Evolutionary conservation across 176 grass and related monocot species (phyloP).

Genomic region (Zizania latifolia): DNA sequence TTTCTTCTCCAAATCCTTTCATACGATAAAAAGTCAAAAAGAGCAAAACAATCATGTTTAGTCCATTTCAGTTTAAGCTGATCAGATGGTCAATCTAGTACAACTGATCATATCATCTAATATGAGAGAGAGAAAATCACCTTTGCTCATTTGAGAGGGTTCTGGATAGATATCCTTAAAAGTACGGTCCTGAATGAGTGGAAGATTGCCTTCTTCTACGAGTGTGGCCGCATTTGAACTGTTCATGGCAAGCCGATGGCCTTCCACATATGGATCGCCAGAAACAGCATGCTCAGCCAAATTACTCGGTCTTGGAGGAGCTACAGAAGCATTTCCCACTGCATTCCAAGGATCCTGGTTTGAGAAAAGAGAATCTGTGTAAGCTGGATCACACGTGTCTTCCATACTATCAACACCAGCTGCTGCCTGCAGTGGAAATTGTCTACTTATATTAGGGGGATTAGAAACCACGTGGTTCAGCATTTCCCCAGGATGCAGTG

Average conservation of each 20-base stretch:
- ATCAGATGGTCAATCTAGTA: not conserved
- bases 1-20: constrained; percentile 62
- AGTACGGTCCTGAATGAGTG: constrained; percentile 21
- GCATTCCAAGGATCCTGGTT: constrained; percentile 73
- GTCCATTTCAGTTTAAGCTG: constrained; percentile 10
- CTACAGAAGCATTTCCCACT: constrained; percentile 50
- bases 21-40: constrained; percentile 1
- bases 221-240: constrained; percentile 48
- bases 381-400: constrained; percentile 40
- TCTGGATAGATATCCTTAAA: constrained; percentile 55
- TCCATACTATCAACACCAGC: constrained; percentile 25
- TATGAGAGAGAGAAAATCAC: constrained; percentile 39
- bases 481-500: constrained; percentile 34
- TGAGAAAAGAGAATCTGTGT: constrained; percentile 66
- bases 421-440: constrained; percentile 27
- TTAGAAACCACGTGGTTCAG: constrained; percentile 35
- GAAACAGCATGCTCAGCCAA: constrained; percentile 32
- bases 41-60: not conserved
- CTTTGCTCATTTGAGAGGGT: constrained; percentile 55
- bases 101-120: not conserved
- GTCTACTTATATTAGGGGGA: constrained; percentile 22
- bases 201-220: constrained; percentile 57
- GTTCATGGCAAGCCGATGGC: constrained; percentile 18
- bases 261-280: constrained; percentile 43
- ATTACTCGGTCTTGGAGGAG: constrained; percentile 43